These are phyloP conservation scores for Paramecium sonneborni DNA, from an alignment of 73 alveolate genomes.

Conservation along the genomic window DNA sequence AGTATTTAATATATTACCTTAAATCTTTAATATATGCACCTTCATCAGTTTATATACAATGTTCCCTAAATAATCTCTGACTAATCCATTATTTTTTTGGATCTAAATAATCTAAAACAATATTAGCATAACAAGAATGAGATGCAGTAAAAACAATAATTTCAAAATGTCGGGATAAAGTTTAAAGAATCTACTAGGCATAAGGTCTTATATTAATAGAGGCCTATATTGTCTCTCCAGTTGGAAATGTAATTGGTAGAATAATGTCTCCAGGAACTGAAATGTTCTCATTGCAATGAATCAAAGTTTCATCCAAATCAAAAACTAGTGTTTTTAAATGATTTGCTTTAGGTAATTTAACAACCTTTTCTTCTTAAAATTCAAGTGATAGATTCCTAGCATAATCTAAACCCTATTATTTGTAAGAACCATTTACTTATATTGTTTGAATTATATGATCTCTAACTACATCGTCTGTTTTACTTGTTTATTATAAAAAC, in stretches of 20 bases:
- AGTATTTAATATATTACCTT: slow-evolving; percentile 23
- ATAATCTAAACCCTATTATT: slow-evolving; percentile 49
- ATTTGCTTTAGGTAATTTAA: slow-evolving; percentile 40
- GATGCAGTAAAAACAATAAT: slow-evolving; percentile 96
- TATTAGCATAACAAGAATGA: slow-evolving; percentile 94
- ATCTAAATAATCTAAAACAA: slow-evolving; percentile 91
- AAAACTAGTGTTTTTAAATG: slow-evolving; percentile 58
- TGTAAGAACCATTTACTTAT: neutral
- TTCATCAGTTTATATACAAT: slow-evolving; percentile 86
- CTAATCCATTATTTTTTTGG: slow-evolving; percentile 88
- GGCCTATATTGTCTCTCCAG: slow-evolving; percentile 72
- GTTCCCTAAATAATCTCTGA: slow-evolving; percentile 89
- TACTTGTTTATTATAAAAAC: neutral
- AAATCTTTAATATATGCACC: slow-evolving; percentile 95
- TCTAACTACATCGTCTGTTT: slow-evolving; percentile 34
- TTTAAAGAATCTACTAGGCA: slow-evolving; percentile 84
- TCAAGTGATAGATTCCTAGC: slow-evolving; percentile 6
- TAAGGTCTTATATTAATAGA: slow-evolving; percentile 93
- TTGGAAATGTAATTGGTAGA: slow-evolving; percentile 66
- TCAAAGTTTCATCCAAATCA: slow-evolving; percentile 67
- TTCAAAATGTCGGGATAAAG: slow-evolving; percentile 80
- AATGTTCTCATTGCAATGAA: slow-evolving; percentile 62
- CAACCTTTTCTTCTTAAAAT: slow-evolving; percentile 42
- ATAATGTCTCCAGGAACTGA: slow-evolving; percentile 61
- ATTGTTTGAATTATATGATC: slow-evolving; percentile 59